Evolutionary conservation across 1,284 basidiomycete species (phyloP), one percentile per base, ranked within the genome.

Genomic region (Apiotrichum gamsii): DNA sequence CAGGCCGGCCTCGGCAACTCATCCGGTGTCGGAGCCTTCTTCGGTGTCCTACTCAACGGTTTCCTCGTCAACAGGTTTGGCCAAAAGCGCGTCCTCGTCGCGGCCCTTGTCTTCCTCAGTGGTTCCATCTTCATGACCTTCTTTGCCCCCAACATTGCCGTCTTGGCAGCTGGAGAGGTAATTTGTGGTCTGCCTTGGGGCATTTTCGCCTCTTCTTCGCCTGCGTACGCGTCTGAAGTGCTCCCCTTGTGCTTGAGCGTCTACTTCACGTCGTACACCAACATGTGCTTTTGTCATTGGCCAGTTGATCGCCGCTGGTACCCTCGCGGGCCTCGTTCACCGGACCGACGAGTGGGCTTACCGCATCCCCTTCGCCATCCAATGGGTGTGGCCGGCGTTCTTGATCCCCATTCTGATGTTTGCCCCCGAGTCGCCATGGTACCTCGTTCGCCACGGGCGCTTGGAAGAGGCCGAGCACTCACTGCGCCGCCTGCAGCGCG

Each of bases 141-240:
- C 54, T 71, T 71, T 34, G 62, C 67, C 10, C 43, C 48, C 19
- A 56, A 50, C 25, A 49, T 51, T 2, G 24, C 20, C 29, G 56
- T 62, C 24, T 61, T 70, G 4, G 52, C 66, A 19, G 54, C 57
- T 36, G 65, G 68, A 3, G 18, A 47, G 25, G 8, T 71, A 29
- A 56, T 67, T 14, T 60, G 58, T 39, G 70, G 70, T 49, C 51
- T 68, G 39, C 49, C 51, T 19, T 52, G 53, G 56, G 62, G 62
- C n/a, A 47, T 43, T 15, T 53, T 41, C 13, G 20, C 40, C 18
- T 23, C 30, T 4, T 51, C 49, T 0, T 43, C 49, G 0, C 39
- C 39, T 16, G 49, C 75, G 1, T 78, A 76, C 54, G 77, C 77
- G 13, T 68, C 72, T 14, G 77, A 78, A 39, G 70, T 77, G 18